Percentiles rank a stretch among this genome's conserved stretches.
Conservation (phyloP, 2,329 filamentous ascomycete genomes). For the Aureobasidium namibiae region DNA sequence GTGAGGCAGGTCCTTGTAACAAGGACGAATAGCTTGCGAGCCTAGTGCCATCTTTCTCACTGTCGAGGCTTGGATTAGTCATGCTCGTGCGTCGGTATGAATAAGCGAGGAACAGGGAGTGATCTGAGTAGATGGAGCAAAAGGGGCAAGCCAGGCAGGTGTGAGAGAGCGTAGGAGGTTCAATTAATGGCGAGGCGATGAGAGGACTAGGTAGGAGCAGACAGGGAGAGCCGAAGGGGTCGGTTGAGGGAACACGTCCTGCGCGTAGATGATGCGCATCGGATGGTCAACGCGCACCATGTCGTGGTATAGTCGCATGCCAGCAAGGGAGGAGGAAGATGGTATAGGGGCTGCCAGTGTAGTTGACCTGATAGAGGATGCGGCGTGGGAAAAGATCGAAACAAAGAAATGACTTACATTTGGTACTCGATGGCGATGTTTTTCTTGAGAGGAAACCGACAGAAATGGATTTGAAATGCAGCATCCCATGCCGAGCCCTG, state of each 20-base stretch:
- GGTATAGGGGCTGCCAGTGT: background rate
- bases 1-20: slow-evolving; percentile 13
- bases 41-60: background rate
- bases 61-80: background rate
- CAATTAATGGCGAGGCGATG: too few relatives aligned
- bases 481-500: background rate
- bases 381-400: background rate
- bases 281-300: background rate
- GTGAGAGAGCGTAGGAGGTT: background rate
- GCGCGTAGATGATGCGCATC: background rate
- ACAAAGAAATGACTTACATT: background rate
- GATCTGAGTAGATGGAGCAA: background rate
- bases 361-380: background rate
- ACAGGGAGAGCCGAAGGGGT: too few relatives aligned
- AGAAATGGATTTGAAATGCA: background rate
- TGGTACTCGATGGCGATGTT: background rate
- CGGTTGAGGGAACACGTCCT: too few relatives aligned
- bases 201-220: too few relatives aligned
- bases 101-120: background rate
- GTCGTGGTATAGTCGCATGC: background rate
- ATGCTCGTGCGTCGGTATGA: background rate
- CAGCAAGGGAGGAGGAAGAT: background rate
- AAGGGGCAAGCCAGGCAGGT: background rate
- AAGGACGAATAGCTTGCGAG: slow-evolving; percentile 8
- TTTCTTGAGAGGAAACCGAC: background rate